phyloP scores from a whole-genome alignment of 805 yeast genomes.

The Nadsonia fulvescens region DNA sequence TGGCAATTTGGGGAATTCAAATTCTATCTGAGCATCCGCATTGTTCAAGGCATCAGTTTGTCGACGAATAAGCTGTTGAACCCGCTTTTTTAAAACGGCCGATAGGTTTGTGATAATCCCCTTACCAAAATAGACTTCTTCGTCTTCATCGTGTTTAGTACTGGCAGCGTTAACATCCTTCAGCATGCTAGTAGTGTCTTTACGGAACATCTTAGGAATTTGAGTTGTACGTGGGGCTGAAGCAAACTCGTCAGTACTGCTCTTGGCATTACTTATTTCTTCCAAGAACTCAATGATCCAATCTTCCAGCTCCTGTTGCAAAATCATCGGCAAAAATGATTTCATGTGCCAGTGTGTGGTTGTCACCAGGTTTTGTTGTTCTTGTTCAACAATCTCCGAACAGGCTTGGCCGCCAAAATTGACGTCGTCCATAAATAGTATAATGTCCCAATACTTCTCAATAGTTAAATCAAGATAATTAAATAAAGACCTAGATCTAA shows the following conservation, averaged over 20 bases:
- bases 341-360: conserved; percentile 64
- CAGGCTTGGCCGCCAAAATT: conserved; percentile 59
- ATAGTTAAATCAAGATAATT: conserved; percentile 62
- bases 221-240: conserved; percentile 55
- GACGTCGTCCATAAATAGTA: conserved; percentile 86
- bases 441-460: conserved; percentile 73
- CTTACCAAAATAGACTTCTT: conserved; percentile 21
- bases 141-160: conserved; percentile 15
- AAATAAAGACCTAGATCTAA: conserved; percentile 66
- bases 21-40: conserved; percentile 44
- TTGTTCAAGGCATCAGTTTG: conserved; percentile 61
- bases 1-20: conserved; percentile 56
- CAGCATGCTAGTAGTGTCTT: background rate
- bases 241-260: conserved; percentile 22
- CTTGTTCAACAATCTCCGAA: conserved; percentile 10
- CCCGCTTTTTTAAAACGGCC: conserved; percentile 45
- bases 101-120: conserved; percentile 30
- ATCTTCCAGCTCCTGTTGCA: conserved; percentile 70
- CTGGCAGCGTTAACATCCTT: conserved; percentile 2
- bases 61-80: conserved; percentile 42
- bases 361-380: conserved; percentile 19
- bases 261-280: conserved; percentile 32
- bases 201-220: conserved; percentile 30
- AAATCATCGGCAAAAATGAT: conserved; percentile 51
- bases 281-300: conserved; percentile 72